Evolutionary conservation across 345 rosid genomes (phyloP).

Genomic region (Psidium friedrichsthalianum): DNA sequence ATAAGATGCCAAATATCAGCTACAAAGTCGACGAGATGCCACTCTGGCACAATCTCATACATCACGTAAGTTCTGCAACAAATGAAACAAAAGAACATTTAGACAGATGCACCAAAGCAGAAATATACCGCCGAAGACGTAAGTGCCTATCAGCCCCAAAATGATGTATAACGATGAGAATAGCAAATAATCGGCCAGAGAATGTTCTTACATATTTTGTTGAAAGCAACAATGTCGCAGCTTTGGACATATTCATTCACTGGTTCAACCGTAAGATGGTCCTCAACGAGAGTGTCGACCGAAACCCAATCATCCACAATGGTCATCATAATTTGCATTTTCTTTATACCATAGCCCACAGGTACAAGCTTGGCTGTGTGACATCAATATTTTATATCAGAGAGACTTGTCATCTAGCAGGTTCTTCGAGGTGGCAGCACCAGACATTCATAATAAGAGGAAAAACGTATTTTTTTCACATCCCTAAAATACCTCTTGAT

Average conservation of each 20-base stretch:
- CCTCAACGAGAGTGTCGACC: conserved; percentile 36
- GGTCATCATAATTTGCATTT: conserved; percentile 37
- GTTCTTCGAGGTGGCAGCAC: neutral
- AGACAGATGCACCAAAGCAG: neutral
- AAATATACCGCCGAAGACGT: neutral
- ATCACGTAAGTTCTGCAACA: neutral
- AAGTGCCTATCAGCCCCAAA: neutral
- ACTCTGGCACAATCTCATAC: neutral
- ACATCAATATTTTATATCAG: neutral
- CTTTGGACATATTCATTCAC: conserved; percentile 35
- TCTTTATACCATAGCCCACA: conserved; percentile 44
- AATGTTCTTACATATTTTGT: conserved; percentile 23
- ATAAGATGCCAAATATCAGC: neutral
- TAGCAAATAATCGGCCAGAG: neutral
- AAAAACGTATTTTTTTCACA: neutral
- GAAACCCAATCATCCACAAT: conserved; percentile 40
- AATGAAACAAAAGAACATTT: neutral
- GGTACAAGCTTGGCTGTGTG: conserved; percentile 33
- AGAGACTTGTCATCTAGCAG: neutral
- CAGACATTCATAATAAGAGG: neutral
- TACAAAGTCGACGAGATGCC: neutral
- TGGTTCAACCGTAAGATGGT: conserved; percentile 24
- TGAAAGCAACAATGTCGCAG: conserved; percentile 44
- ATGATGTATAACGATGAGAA: neutral
- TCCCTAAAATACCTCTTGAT: neutral